These are phyloP conservation scores for Microbotryomycetes sp. DNA, from an alignment of 1,284 basidiomycete species.

Conservation along the genomic window DNA sequence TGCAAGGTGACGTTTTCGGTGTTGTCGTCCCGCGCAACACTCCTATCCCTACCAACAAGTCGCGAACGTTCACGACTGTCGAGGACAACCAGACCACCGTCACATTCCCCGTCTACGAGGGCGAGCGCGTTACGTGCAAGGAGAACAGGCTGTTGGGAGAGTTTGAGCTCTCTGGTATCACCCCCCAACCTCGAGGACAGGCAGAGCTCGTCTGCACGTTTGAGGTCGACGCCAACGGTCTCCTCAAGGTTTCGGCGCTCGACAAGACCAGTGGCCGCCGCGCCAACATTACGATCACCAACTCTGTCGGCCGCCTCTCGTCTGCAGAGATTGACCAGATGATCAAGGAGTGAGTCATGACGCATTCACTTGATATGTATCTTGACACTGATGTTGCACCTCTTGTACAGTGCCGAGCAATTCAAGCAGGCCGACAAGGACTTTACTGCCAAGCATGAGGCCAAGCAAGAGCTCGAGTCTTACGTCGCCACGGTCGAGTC, in stretches of 20 bases:
- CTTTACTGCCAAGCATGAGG: constrained; percentile 90
- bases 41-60: constrained; percentile 98
- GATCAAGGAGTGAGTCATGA: constrained; percentile 60
- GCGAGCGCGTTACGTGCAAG: constrained; percentile 98
- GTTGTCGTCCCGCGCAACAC: constrained; percentile 64
- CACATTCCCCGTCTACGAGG: constrained; percentile 97
- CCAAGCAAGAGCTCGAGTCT: constrained; percentile 90
- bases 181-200: constrained; percentile 95
- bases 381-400: too few relatives aligned
- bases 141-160: constrained; percentile 94
- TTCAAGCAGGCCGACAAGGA: constrained; percentile 96
- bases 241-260: constrained; percentile 88
- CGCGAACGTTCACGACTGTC: constrained; percentile 91
- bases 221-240: constrained; percentile 76
- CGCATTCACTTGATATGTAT: constrained; percentile 41
- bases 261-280: constrained; percentile 86
- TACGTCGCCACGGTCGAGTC: constrained; percentile 91
- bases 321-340: constrained; percentile 99
- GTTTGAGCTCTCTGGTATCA: constrained; percentile 97
- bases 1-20: constrained; percentile 78
- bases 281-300: constrained; percentile 81
- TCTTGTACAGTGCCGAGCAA: constrained; percentile 81
- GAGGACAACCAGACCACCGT: constrained; percentile 99
- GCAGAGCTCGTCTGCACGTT: constrained; percentile 98
- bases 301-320: constrained; percentile 95